These are phyloP conservation scores for Stephania japonica DNA, from an alignment of 164 flowering plant genomes.

Conservation along the genomic window DNA sequence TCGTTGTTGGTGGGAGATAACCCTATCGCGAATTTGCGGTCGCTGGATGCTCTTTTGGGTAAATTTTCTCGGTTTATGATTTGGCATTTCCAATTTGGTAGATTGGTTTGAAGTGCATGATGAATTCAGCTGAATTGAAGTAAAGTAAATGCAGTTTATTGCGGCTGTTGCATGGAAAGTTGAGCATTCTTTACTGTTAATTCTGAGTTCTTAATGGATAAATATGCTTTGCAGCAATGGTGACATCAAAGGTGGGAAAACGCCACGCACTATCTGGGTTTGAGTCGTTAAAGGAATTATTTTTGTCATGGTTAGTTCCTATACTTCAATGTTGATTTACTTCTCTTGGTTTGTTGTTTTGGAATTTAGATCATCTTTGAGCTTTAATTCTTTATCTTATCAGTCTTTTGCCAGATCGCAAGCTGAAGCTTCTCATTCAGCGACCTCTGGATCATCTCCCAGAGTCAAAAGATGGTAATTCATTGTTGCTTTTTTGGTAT, in stretches of 20 bases:
- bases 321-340: background rate
- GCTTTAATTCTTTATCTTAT: background rate
- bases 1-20: conserved; percentile 83
- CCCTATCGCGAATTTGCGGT: conserved; percentile 73
- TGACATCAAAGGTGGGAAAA: conserved; percentile 92
- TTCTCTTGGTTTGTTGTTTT: background rate
- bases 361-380: background rate
- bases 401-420: conserved; percentile 91
- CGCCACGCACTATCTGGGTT: conserved; percentile 87
- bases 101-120: background rate
- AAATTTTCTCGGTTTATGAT: conserved; percentile 3
- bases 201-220: background rate
- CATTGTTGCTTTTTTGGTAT: conserved; percentile 91
- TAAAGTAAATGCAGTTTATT: background rate
- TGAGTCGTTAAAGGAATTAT: conserved; percentile 82
- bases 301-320: conserved; percentile 51
- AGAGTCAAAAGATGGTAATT: conserved; percentile 82
- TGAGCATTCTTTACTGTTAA: background rate
- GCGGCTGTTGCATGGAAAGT: background rate
- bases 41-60: conserved; percentile 88
- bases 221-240: conserved; percentile 52
- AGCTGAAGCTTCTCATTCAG: conserved; percentile 73
- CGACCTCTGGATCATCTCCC: conserved; percentile 70
- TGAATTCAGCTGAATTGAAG: background rate
- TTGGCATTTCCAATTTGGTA: background rate